Conservation (phyloP, 2,329 filamentous ascomycete genomes). For the Alternaria sp. region DNA sequence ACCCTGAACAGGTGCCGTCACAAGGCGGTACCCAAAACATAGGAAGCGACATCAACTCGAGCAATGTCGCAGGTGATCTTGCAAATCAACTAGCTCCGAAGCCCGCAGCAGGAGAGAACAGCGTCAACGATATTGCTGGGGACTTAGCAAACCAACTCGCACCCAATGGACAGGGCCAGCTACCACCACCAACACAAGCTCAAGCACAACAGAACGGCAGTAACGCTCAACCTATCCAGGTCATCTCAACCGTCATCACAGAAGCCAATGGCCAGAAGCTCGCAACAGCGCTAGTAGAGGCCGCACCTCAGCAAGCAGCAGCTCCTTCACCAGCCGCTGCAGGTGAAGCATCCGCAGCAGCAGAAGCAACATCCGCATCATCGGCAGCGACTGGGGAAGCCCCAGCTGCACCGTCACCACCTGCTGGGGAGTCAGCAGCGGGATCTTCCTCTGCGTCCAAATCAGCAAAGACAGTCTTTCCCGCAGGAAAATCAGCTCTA, state of each 20-base stretch:
- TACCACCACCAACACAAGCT: conserved; percentile 1
- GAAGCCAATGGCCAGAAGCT: conserved; percentile 17
- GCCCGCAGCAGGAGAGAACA: background rate
- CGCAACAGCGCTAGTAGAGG: conserved; percentile 15
- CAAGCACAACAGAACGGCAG: background rate
- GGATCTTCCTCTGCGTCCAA: background rate
- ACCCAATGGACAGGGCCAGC: conserved; percentile 15
- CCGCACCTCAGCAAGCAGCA: conserved; percentile 14
- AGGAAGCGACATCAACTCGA: conserved; percentile 13
- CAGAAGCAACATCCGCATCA: background rate
- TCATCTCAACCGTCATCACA: conserved; percentile 15
- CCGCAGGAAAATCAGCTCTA: conserved; percentile 9
- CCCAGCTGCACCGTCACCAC: background rate
- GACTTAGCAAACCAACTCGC: conserved; percentile 18
- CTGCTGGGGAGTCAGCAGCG: background rate
- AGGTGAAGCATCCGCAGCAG: background rate
- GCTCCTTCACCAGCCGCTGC: conserved; percentile 6
- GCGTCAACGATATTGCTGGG: conserved; percentile 10
- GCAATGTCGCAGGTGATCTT: conserved; percentile 5
- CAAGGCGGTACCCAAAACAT: background rate
- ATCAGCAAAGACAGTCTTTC: conserved; percentile 6
- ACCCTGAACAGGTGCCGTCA: background rate
- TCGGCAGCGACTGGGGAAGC: background rate
- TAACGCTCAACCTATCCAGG: conserved; percentile 14
- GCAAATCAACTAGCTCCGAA: conserved; percentile 10